Conservation (phyloP, 148 eudicot species). For the Silene latifolia region DNA sequence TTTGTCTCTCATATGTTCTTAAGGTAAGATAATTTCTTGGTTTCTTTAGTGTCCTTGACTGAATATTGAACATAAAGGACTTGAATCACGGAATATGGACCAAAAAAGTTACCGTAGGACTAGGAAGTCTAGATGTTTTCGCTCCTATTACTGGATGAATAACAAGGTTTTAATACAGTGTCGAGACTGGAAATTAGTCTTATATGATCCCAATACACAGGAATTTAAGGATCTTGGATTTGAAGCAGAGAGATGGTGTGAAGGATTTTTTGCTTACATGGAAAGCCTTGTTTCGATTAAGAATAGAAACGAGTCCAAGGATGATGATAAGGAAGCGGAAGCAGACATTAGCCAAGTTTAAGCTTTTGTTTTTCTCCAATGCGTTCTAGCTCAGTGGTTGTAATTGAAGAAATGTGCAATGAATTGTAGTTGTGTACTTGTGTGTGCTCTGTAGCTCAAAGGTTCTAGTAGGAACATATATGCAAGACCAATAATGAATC, state of each 20-base stretch:
- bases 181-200: not conserved
- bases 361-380: not conserved
- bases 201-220: slow-evolving; percentile 7
- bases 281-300: slow-evolving; percentile 16
- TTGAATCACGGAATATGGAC: slow-evolving; percentile 8
- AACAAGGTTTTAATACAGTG: slow-evolving; percentile 3
- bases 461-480: no score
- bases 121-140: not conserved
- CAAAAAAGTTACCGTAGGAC: not conserved
- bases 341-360: not conserved
- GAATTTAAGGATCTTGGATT: slow-evolving; percentile 7
- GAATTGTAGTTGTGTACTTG: no score
- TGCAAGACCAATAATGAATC: no score
- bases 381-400: no score
- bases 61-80: not conserved
- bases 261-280: slow-evolving; percentile 10
- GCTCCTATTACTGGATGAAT: slow-evolving; percentile 9
- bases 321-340: not conserved
- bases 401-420: no score
- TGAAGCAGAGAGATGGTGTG: not conserved
- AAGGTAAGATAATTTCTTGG: no score
- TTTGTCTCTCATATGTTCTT: no score
- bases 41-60: slow-evolving; percentile 5
- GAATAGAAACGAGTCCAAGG: not conserved
- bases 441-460: no score